A percentile compares a stretch with the other conserved stretches of the same genome.
phyloP scores from a whole-genome alignment of 169 alveolate species.

The Prorocentrum cordatum region DNA sequence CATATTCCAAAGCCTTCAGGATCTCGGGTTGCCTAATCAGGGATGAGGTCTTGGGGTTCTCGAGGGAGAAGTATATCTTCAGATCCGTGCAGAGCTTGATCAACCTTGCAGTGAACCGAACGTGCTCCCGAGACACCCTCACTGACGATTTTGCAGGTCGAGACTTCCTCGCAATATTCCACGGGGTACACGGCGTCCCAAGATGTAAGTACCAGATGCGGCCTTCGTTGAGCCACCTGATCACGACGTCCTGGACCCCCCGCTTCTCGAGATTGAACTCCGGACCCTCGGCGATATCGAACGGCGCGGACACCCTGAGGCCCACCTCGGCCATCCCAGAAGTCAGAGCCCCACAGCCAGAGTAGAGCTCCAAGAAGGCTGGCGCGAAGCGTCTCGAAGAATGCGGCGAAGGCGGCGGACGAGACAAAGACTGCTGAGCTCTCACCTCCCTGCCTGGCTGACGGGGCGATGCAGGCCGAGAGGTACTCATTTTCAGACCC shows the following conservation, averaged over 20 bases:
- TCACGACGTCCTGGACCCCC: neutral
- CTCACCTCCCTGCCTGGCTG: too few relatives aligned
- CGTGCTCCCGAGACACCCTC: neutral
- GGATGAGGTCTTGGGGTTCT: slow-evolving; percentile 1
- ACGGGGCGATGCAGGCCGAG: too few relatives aligned
- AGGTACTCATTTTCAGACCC: too few relatives aligned
- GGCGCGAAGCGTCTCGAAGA: neutral
- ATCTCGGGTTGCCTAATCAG: neutral
- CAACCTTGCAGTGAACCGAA: neutral
- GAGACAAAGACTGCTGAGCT: neutral
- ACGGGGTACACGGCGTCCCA: neutral
- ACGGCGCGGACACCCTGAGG: neutral
- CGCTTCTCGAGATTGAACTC: neutral
- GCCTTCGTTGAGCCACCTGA: neutral
- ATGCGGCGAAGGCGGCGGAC: neutral
- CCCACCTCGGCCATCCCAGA: neutral
- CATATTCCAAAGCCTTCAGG: neutral
- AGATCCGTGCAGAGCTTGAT: neutral
- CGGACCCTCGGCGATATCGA: neutral
- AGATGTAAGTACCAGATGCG: neutral
- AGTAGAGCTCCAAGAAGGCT: neutral
- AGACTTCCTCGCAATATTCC: too few relatives aligned
- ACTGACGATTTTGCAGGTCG: too few relatives aligned
- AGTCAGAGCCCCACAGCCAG: neutral
- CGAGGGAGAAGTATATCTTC: neutral